These are phyloP conservation scores for Micromonas commoda DNA, from an alignment of 139 green algal genomes.

Conservation along the genomic window DNA sequence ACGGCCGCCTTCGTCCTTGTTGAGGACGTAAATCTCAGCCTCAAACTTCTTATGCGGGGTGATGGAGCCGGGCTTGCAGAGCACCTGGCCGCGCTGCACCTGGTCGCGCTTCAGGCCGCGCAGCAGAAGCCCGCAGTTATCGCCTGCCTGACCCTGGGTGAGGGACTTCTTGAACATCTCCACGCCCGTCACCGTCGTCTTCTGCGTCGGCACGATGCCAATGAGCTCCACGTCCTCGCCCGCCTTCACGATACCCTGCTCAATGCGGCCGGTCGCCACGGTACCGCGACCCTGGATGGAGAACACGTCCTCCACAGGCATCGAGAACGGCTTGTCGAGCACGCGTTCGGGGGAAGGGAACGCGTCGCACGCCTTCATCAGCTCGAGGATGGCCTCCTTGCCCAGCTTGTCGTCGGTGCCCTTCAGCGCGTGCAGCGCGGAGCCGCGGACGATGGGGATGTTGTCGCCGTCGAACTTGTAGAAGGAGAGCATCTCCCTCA, in stretches of 20 bases:
- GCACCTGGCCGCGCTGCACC: conserved; percentile 78
- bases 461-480: conserved; percentile 94
- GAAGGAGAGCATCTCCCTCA: conserved; percentile 92
- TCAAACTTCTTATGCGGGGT: conserved; percentile 73
- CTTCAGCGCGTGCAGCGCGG: conserved; percentile 64
- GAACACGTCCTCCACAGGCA: conserved; percentile 97
- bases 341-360: conserved; percentile 68
- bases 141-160: conserved; percentile 82
- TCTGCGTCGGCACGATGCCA: conserved; percentile 60
- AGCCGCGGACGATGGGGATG: conserved; percentile 77
- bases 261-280: conserved; percentile 87
- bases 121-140: conserved; percentile 95
- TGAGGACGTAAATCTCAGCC: conserved; percentile 88
- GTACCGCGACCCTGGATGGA: conserved; percentile 88
- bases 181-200: conserved; percentile 77
- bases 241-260: conserved; percentile 86
- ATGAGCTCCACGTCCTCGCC: conserved; percentile 93
- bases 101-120: conserved; percentile 92
- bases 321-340: conserved; percentile 93
- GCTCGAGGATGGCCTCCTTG: conserved; percentile 71
- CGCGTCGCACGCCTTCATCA: conserved; percentile 71
- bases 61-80: conserved; percentile 77
- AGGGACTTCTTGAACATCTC: conserved; percentile 99
- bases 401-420: conserved; percentile 76
- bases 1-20: conserved; percentile 95